Base-by-base conservation (phyloP, 1,284 basidiomycete genomes). In the Microbotryomycetes sp. region DNA sequence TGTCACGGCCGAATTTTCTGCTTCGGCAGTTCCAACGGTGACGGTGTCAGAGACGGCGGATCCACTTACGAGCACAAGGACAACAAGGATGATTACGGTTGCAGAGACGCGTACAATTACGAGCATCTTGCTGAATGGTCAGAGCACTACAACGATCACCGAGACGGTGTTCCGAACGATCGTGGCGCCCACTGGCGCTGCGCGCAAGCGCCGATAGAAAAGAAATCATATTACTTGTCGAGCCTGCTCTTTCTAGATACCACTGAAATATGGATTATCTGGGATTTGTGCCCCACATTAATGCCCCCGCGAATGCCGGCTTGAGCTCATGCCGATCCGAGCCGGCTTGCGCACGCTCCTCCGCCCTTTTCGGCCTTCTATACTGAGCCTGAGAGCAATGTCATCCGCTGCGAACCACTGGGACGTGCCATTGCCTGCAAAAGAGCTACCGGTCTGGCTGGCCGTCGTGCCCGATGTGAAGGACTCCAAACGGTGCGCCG, bases 31-130 rank as follows among this genome's bases (percentile, higher is more conserved):
- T 41, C 35, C 35, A 18, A 41, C 41, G 9, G 41, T 64, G 24
- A 64, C 62, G 4, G 61, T 63, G 2, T 60, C 57, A 3, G 21
- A 41, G 27, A 35, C 57, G 0, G 24, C 31, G 4, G 28, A 31
- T 27, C 57, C 57, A 18, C 9, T 9, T 11, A 41, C 35, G 35
- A 41, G 35, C 18, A 41, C 35, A 41, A 41, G 35, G n/a, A 23
- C 45, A 27, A 47, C 26, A 27, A 27, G 16, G 30, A 41, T n/a
- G 29, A 6, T 45, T 13, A 21, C 35, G 35, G 35, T 41, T 9
- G 35, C 35, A 41, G 35, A 41, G 35, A 41, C 35, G 35, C 9
- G 35, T 11, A 41, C 35, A 11, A 41, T 41, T 18, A 41, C 35
- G 18, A 41, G 35, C 18, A 18, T 41, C 11, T 41, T 41, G 35